Percentiles rank a stretch among this genome's conserved stretches.
Conservation (phyloP, 1,284 basidiomycete species). For the Apiotrichum montevideense region DNA sequence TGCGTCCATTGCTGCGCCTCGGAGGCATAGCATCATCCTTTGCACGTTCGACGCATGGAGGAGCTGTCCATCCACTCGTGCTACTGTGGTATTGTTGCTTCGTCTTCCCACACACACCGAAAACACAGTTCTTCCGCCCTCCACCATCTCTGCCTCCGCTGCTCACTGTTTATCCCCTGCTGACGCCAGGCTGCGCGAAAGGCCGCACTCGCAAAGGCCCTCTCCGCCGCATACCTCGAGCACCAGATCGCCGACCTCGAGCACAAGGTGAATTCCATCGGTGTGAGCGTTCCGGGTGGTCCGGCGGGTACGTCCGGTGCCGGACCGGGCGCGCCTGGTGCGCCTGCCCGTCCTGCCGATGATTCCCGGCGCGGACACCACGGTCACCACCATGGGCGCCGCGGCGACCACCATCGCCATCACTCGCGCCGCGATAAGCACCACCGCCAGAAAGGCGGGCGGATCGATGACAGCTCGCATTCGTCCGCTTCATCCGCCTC, state of each 20-base stretch:
- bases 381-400: background rate
- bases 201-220: constrained; percentile 41
- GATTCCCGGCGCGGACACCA: background rate
- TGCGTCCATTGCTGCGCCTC: too few species aligned
- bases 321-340: too few species aligned
- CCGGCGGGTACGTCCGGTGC: background rate
- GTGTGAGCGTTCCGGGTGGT: background rate
- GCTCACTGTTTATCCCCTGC: background rate
- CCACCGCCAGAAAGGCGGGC: background rate
- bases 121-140: too few species aligned
- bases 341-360: too few species aligned
- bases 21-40: too few species aligned
- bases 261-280: constrained; percentile 27
- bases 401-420: background rate
- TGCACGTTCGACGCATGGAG: too few species aligned
- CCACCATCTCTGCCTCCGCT: too few species aligned
- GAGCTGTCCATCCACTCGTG: too few species aligned
- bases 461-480: constrained; percentile 11
- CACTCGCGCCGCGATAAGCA: background rate
- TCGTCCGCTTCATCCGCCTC: background rate
- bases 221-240: constrained; percentile 44
- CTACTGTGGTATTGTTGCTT: too few species aligned
- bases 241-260: constrained; percentile 47
- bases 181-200: constrained; percentile 32
- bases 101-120: too few species aligned